Evolutionary conservation across 331 rosid species (phyloP), one percentile per base, ranked within the genome.

Genomic region (Pyrus hybrid): DNA sequence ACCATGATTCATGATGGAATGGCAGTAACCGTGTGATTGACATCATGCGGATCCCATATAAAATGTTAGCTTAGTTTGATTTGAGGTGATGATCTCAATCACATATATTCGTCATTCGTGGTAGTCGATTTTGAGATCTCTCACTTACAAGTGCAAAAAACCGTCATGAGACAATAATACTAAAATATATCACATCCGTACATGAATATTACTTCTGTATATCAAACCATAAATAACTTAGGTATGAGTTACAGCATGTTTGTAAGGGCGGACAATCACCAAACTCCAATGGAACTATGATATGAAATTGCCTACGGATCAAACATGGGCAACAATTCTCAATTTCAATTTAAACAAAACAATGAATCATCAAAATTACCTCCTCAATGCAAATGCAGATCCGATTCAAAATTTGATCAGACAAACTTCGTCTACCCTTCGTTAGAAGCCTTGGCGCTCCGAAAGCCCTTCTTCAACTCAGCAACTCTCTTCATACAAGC

Each of bases 401-500:
- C 12, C 68, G n/a, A 49, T 45, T 37, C 82, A 53, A 71, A 41
- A 67, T 8, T 32, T 37, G 60, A 60, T 26, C 65, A 13, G 53
- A 16, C 61, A 32, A 51, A 35, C 62, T 74, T 32, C 32, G 33
- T 70, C 85, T 82, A 84, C 29, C 61, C 81, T n/a, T 84, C 82
- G 1, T 62, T 23, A 45, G 89, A 63, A 76, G 91, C 90, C 83
- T 95, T 95, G 2, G 97, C 67, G 76, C 76, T 89, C 67, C 97
- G 86, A 82, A 95, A 95, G 20, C 79, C 97, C 81, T 76, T 95
- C 81, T 89, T 95, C 88, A 95, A 75, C 23, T 89, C 99, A 21
- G 89, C 66, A 63, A 92, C 84, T 83, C 99, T 89, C 79, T 87
- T 92, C 80, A 90, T 65, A 72, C 99, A 95, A 73, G 86, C 97